Evolutionary conservation across 208 protist genomes (phyloP).

Genomic region (Crithidia fasciculata): DNA sequence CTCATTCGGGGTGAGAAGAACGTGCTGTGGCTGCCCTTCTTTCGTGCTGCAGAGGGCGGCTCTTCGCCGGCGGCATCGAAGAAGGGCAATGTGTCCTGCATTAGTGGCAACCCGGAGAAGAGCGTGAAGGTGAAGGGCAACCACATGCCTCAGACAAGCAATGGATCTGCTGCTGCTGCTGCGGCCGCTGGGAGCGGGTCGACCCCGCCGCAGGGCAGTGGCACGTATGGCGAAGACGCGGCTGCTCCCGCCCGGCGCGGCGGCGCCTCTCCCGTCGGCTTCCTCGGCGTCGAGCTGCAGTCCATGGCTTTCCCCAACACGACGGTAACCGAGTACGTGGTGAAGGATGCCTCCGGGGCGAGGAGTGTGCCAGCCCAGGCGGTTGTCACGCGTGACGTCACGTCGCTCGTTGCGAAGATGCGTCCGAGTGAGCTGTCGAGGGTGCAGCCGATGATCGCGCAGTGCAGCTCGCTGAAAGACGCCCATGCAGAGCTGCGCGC

Average conservation of each 20-base stretch:
- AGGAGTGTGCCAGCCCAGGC: slow-evolving; percentile 27
- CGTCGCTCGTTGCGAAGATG: slow-evolving; percentile 74
- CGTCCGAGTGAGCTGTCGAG: slow-evolving; percentile 50
- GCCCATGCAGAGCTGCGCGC: slow-evolving; percentile 72
- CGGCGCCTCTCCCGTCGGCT: slow-evolving; percentile 32
- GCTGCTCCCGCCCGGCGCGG: background rate
- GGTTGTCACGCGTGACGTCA: slow-evolving; percentile 73
- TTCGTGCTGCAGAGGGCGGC: slow-evolving; percentile 10
- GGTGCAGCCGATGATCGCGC: slow-evolving; percentile 76
- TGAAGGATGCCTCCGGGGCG: slow-evolving; percentile 20
- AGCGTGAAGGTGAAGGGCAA: slow-evolving; percentile 34
- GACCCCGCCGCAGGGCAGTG: background rate
- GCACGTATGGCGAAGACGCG: background rate
- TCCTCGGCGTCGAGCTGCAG: slow-evolving; percentile 72
- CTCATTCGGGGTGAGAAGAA: slow-evolving; percentile 74
- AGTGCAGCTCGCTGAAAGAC: slow-evolving; percentile 56
- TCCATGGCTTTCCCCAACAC: slow-evolving; percentile 72
- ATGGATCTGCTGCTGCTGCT: background rate
- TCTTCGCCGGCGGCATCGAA: background rate
- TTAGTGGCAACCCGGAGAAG: slow-evolving; percentile 1
- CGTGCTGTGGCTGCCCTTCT: slow-evolving; percentile 71
- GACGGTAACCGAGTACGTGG: slow-evolving; percentile 48
- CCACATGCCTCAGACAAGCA: slow-evolving; percentile 20
- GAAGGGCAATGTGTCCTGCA: background rate
- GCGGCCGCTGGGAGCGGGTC: background rate